These are phyloP conservation scores for Eutrema japonicum DNA, from an alignment of 345 rosid species.

Conservation along the genomic window DNA sequence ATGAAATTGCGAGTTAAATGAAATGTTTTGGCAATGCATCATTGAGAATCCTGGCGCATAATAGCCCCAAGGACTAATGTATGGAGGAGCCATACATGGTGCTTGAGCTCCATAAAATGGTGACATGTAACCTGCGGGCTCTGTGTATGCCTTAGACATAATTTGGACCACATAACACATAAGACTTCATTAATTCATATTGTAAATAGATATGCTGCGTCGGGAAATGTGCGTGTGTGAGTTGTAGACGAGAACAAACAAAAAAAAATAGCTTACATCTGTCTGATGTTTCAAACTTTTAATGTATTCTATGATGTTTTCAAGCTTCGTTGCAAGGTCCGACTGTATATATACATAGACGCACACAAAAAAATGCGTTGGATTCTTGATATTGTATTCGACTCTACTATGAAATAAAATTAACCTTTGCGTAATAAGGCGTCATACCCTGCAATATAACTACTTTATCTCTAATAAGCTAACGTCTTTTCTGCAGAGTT, in stretches of 20 bases:
- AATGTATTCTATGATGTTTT: constrained; percentile 8
- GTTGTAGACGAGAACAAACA: background rate
- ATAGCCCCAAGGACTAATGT: constrained; percentile 31
- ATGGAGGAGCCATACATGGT: constrained; percentile 31
- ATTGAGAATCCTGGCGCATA: constrained; percentile 18
- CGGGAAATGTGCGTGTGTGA: background rate
- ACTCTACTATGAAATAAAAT: background rate
- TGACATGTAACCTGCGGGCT: background rate
- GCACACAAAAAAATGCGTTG: background rate
- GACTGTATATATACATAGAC: constrained; percentile 5
- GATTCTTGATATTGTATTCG: background rate
- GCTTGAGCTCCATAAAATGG: constrained; percentile 30
- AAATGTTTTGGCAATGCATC: constrained; percentile 23
- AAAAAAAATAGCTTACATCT: constrained; percentile 8
- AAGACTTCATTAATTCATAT: background rate
- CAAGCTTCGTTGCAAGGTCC: constrained; percentile 33
- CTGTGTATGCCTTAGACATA: constrained; percentile 30
- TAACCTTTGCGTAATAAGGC: constrained; percentile 25
- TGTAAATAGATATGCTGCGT: background rate
- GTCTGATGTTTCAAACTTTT: constrained; percentile 5
- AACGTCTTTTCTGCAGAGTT: constrained; percentile 35
- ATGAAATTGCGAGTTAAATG: background rate
- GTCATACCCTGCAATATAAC: constrained; percentile 29
- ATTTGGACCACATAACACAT: constrained; percentile 9
- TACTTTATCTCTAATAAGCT: constrained; percentile 26